A percentile compares a stretch with the other conserved stretches of the same genome.
Conservation (phyloP, 805 yeast species). For the Kazachstania psychrophila region DNA sequence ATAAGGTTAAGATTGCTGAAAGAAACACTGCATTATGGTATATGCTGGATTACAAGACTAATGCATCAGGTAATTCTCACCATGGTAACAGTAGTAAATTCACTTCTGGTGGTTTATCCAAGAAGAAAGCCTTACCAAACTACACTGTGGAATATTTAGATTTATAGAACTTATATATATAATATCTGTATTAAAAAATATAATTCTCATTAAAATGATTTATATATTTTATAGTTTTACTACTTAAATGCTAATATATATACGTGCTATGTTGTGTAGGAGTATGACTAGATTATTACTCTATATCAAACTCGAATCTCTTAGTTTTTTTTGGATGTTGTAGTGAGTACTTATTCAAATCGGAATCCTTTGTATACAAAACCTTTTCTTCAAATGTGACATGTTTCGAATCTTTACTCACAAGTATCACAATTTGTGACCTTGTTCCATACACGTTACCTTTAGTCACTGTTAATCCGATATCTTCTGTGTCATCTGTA, state of each 20-base stretch:
- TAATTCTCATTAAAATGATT: no score
- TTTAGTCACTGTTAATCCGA: constrained; percentile 25
- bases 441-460: constrained; percentile 76
- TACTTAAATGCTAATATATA: background rate
- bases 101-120: background rate
- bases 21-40: constrained; percentile 26
- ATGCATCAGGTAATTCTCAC: constrained; percentile 3
- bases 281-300: background rate
- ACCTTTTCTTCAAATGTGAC: constrained; percentile 56
- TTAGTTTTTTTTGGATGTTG: constrained; percentile 17
- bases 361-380: constrained; percentile 42
- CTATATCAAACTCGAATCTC: constrained; percentile 20
- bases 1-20: constrained; percentile 22
- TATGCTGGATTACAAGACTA: constrained; percentile 18
- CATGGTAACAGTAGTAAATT: constrained; percentile 4
- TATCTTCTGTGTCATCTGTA: constrained; percentile 24
- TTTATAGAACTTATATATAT: constrained; percentile 5
- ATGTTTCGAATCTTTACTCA: constrained; percentile 38
- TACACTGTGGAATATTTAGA: constrained; percentile 28
- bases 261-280: background rate
- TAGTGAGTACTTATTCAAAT: constrained; percentile 12
- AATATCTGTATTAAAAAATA: background rate
- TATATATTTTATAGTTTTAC: no score
- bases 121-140: constrained; percentile 13
- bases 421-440: constrained; percentile 69